These are phyloP conservation scores for Colletotrichum aenigma DNA, from an alignment of 2,329 filamentous ascomycete species.

Conservation along the genomic window DNA sequence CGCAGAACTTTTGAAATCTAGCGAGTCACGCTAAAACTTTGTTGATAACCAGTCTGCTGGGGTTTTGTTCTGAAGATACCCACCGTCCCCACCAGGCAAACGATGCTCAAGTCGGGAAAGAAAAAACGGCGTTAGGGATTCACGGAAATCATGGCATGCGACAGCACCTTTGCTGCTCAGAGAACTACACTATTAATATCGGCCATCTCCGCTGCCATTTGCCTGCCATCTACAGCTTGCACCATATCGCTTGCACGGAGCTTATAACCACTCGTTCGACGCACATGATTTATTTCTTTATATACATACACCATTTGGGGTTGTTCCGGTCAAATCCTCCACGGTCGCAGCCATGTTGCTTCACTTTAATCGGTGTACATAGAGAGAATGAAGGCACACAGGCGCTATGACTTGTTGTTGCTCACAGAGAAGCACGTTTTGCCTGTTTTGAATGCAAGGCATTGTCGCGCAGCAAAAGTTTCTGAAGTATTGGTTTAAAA, in stretches of 20 bases:
- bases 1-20: conserved; percentile 81
- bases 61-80: conserved; percentile 18
- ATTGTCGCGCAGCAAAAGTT: background rate
- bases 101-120: background rate
- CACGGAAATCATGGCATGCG: background rate
- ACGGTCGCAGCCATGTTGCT: background rate
- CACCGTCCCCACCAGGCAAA: conserved; percentile 5
- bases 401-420: background rate
- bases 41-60: conserved; percentile 2
- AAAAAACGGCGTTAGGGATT: conserved; percentile 7
- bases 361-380: conserved; percentile 10
- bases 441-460: background rate
- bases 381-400: background rate
- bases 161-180: background rate
- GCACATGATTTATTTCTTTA: conserved; percentile 16
- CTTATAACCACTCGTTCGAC: conserved; percentile 12
- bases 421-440: background rate
- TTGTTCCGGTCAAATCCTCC: background rate
- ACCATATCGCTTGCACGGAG: background rate
- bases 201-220: background rate
- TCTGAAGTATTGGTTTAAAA: background rate
- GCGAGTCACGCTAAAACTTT: background rate
- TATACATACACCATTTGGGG: conserved; percentile 1
- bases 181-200: conserved; percentile 1
- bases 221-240: background rate